These are phyloP conservation scores for Shiraia sp. DNA, from an alignment of 2,329 filamentous ascomycete genomes.

Conservation along the genomic window DNA sequence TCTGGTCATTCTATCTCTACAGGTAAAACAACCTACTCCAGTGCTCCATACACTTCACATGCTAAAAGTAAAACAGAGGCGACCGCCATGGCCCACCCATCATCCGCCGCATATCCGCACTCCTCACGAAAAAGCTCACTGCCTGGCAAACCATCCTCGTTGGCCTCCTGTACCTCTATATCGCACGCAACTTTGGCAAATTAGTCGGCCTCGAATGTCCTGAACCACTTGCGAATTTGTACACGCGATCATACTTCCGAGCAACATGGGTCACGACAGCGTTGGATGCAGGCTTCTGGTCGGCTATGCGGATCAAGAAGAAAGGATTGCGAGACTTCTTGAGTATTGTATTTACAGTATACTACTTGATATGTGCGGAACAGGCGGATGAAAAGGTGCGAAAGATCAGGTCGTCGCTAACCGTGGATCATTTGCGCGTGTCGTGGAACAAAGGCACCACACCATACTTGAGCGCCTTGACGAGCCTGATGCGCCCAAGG, in stretches of 20 bases:
- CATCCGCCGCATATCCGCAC: slow-evolving; percentile 69
- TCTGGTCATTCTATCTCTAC: slow-evolving; percentile 86
- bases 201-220: slow-evolving; percentile 88
- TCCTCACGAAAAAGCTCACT: slow-evolving; percentile 73
- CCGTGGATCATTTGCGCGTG: slow-evolving; percentile 86
- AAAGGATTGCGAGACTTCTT: slow-evolving; percentile 82
- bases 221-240: slow-evolving; percentile 92
- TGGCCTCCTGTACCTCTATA: slow-evolving; percentile 88
- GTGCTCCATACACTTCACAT: not conserved
- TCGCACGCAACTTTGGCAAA: slow-evolving; percentile 90
- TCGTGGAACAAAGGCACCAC: slow-evolving; percentile 95
- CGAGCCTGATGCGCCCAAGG: slow-evolving; percentile 73
- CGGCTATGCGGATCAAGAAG: slow-evolving; percentile 85
- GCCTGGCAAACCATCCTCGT: slow-evolving; percentile 87
- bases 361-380: slow-evolving; percentile 91
- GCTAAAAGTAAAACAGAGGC: slow-evolving; percentile 61
- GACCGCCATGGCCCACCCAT: slow-evolving; percentile 85
- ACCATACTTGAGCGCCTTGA: slow-evolving; percentile 77
- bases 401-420: slow-evolving; percentile 83
- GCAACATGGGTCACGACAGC: slow-evolving; percentile 97
- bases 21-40: slow-evolving; percentile 54
- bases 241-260: slow-evolving; percentile 88
- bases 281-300: slow-evolving; percentile 96
- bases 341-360: slow-evolving; percentile 81
- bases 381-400: slow-evolving; percentile 95